Conservation (phyloP, 2,329 filamentous ascomycete genomes). For the Ascochyta rabiei region DNA sequence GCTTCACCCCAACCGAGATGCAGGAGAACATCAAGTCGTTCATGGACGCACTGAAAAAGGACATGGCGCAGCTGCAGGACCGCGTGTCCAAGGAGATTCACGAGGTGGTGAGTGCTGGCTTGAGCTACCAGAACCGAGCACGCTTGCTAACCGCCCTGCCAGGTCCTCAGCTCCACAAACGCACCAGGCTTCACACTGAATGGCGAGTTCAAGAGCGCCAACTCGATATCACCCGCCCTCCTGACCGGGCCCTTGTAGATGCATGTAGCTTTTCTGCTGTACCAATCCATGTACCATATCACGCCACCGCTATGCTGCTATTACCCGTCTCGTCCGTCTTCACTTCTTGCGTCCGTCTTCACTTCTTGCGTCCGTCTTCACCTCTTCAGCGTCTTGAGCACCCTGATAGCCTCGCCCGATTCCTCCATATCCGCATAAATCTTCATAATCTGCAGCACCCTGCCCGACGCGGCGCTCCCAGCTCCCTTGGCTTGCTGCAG, state of each 20-base stretch:
- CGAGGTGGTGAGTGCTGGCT: slow-evolving; percentile 61
- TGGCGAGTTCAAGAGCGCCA: slow-evolving; percentile 70
- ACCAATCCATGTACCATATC: slow-evolving; percentile 44
- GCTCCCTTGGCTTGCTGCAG: slow-evolving; percentile 61
- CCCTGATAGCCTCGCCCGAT: slow-evolving; percentile 63
- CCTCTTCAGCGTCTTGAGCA: slow-evolving; percentile 53
- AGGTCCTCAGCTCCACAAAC: slow-evolving; percentile 85
- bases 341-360: no score
- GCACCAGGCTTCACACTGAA: slow-evolving; percentile 86
- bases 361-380: neutral
- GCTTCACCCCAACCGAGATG: slow-evolving; percentile 85
- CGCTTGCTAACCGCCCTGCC: slow-evolving; percentile 48
- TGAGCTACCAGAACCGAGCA: neutral
- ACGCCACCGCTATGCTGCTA: slow-evolving; percentile 56
- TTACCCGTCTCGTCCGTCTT: slow-evolving; percentile 7
- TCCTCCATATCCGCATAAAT: slow-evolving; percentile 68
- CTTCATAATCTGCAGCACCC: slow-evolving; percentile 62
- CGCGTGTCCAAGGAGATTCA: slow-evolving; percentile 74
- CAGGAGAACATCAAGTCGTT: slow-evolving; percentile 82
- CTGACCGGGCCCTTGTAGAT: slow-evolving; percentile 43
- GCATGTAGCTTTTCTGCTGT: slow-evolving; percentile 31
- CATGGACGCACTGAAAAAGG: slow-evolving; percentile 76
- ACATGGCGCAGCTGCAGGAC: slow-evolving; percentile 70
- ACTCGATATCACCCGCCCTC: slow-evolving; percentile 50
- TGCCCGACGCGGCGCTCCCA: slow-evolving; percentile 47